Evolutionary conservation across 2,329 filamentous ascomycete species (phyloP), one percentile per base, ranked within the genome.

Genomic region (Diaporthe nobilis): DNA sequence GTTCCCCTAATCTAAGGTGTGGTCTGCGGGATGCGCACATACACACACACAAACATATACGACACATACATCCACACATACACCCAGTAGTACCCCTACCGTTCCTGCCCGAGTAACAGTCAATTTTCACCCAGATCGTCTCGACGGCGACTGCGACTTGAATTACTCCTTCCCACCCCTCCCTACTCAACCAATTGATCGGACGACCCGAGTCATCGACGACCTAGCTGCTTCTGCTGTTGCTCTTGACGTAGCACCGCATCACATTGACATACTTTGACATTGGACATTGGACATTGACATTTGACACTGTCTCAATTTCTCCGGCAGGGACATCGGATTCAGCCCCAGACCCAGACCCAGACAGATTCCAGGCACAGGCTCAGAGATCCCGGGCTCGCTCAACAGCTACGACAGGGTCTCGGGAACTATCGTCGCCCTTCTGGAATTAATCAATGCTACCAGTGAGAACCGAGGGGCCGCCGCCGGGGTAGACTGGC

Each of bases 381-480:
- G 65, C 47, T 68, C 65, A 39, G 22, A 68, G 31, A 68, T 15
- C 47, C 65, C 22, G 22, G 65, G 22, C 31, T 53, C 47, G 63
- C 63, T 17, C 63, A 51, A 39, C 44, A 68, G 31, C 65, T 39
- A 51, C 65, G 65, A 53, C 65, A 70, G 65, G 65, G 65, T 70
- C 49, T 70, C 65, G 49, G 65, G 65, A 55, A 55, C 49, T 42
- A 70, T 70, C 49, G 34, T 70, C 65, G 65, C 65, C 34, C 49
- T 70, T 55, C 49, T 70, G 65, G 65, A 70, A 70, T 55, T 68
- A 28, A 70, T 55, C 65, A 70, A 70, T 70, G 65, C 65, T 44
- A 42, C 60, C 60, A 28, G 60, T 25, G 39, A 63, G 39, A 61
- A 42, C 15, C 58, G 34, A 42, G 37, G 37, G 22, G n/a, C 58